Evolutionary conservation across 2,329 filamentous ascomycete genomes (phyloP).

Genomic region (Colletotrichum sp.): DNA sequence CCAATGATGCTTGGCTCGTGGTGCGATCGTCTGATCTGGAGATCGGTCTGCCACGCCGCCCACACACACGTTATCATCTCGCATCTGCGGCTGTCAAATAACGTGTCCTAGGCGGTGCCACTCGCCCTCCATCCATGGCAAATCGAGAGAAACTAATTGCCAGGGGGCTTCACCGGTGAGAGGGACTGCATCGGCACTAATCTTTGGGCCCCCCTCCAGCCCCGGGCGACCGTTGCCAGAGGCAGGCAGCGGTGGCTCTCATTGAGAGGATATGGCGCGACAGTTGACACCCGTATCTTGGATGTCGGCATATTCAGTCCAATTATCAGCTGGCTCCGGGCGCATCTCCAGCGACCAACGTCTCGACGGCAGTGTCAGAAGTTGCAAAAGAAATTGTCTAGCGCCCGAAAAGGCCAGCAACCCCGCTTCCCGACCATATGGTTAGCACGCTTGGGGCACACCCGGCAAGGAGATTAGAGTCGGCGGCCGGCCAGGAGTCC

Average conservation of each 20-base stretch:
- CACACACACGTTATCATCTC: conserved; percentile 15
- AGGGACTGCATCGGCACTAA: conserved; percentile 5
- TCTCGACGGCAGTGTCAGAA: conserved; percentile 3
- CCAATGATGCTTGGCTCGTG: conserved; percentile 11
- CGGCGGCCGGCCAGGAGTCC: background rate
- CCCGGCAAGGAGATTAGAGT: conserved; percentile 1
- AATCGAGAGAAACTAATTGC: background rate
- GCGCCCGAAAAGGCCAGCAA: conserved; percentile 4
- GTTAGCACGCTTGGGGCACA: background rate
- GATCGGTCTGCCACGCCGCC: conserved; percentile 20
- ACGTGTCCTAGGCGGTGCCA: background rate
- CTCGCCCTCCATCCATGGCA: background rate
- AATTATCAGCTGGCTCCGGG: background rate
- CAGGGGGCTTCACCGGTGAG: conserved; percentile 3
- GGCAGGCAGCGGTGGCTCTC: background rate
- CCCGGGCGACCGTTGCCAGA: background rate
- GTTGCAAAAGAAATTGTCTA: conserved; percentile 10
- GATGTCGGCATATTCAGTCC: background rate
- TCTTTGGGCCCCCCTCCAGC: background rate
- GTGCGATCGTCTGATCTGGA: conserved; percentile 24
- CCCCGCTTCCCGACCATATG: conserved; percentile 17
- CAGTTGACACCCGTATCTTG: background rate
- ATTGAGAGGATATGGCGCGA: background rate
- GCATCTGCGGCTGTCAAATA: conserved; percentile 1
- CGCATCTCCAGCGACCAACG: background rate